Evolutionary conservation across 306 rosid genomes (phyloP), one percentile per base, ranked within the genome.

Genomic region (Senna tora): DNA sequence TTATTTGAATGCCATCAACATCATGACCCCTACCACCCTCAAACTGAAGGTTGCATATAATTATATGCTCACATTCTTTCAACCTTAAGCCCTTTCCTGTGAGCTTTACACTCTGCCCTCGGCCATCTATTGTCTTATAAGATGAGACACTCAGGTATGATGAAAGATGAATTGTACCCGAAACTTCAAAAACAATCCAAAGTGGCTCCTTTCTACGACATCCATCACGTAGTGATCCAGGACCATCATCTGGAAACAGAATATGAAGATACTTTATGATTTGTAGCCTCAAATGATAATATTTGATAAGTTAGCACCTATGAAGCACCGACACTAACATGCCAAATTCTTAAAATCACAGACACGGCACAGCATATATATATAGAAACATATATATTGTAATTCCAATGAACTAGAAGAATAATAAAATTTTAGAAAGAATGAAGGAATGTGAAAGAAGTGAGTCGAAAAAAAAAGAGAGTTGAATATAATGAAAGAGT

Each of bases 11-110:
- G 68, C 84, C 99, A 74, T 94, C 99, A 12, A 85, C 96, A 85
- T 94, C 99, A 46, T 86, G 96, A 56, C 99, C 99, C 79, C 93
- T 85, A 5, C 99, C 99, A 47, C 96, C 97, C 82, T 94, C 97
- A 80, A 94, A 91, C 93, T 89, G 96, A 65, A 94, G 83, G 59
- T 94, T 91, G 96, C 99, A 94, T 9, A 94, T 9, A 51, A 94
- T 94, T 9, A 94, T 85, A 62, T 91, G 92, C 68, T 94, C 93
- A 76, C 97, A 91, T 78, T 94, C 97, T 80, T 94, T 94, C 72
- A 94, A 74, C 84, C 97, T 86, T 84, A 94, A 81, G 3, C 97
- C 96, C 53, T 94, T 94, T 65, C 99, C 96, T 0, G 93, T 86
- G 16, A 94, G 68, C 59, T 89, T 94, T 49, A 94, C 79, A 82